Percentiles rank a stretch among this genome's conserved stretches.
phyloP scores from a whole-genome alignment of 345 rosid genomes.

The Draba incana region DNA sequence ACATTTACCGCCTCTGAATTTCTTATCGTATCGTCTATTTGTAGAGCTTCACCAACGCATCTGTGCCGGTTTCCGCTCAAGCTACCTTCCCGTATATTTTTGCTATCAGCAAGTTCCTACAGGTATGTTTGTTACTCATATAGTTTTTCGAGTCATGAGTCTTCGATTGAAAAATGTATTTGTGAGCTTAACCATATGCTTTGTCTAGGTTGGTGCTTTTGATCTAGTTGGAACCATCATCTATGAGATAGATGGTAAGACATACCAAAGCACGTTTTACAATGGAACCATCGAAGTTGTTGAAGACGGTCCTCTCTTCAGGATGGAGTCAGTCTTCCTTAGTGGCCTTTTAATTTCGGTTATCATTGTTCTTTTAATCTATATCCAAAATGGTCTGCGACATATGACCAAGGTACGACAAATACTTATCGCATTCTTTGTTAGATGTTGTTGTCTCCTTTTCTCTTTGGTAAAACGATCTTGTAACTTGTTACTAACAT shows the following conservation, averaged over 20 bases:
- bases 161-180: not conserved
- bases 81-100: constrained; percentile 85
- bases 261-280: constrained; percentile 70
- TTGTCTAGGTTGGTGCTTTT: constrained; percentile 75
- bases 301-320: constrained; percentile 76
- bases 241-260: constrained; percentile 79
- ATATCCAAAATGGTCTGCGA: constrained; percentile 70
- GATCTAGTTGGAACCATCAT: constrained; percentile 87
- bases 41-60: constrained; percentile 82
- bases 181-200: not conserved
- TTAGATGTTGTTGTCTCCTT: not conserved
- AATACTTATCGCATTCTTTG: not conserved
- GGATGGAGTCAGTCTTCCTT: constrained; percentile 87
- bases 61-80: constrained; percentile 70
- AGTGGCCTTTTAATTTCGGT: constrained; percentile 69
- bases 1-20: constrained; percentile 5
- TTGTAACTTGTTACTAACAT: not conserved
- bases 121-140: constrained; percentile 50
- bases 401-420: constrained; percentile 72
- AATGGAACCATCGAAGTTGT: constrained; percentile 94
- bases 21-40: constrained; percentile 19
- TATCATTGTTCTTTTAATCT: constrained; percentile 61
- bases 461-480: not conserved
- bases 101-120: constrained; percentile 84
- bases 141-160: not conserved